Evolutionary conservation across 768 basidiomycete species (phyloP), one percentile per base, ranked within the genome.

Genomic region (Auriscalpium orientale): DNA sequence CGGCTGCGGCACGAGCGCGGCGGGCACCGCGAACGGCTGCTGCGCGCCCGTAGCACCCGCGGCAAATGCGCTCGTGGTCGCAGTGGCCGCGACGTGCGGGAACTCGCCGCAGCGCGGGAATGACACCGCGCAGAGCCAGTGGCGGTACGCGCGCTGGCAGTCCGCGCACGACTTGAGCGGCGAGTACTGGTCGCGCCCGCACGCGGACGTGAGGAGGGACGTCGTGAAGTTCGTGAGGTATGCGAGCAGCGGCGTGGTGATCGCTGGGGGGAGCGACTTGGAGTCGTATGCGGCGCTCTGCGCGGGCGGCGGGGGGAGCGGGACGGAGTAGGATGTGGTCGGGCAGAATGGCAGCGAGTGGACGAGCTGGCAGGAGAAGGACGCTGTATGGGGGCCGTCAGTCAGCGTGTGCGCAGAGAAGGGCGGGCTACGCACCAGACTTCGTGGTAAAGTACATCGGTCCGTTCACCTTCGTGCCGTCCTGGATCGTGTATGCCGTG

Each of bases 171-270:
- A 80, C 28, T 88, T 81, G 20, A 92, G 68, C 0, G 87, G 86
- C 8, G 89, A 91, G 71, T 91, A 95, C 54, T 75, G 65, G 65
- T 92, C 90, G 33, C 88, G 79, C 16, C 89, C 88, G 66, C 92
- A 94, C 1, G 89, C 80, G 58, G 84, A 81, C 3, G 86, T 87
- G 35, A 79, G 76, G 9, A 95, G 80, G 18, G 81, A 78, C 1
- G 77, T 76, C 1, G 89, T 86, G 69, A 94, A 91, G 70, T 91
- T 90, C 49, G 82, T 69, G 59, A 94, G 69, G 57, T 79, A 81
- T 20, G 75, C 71, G 45, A 84, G 63, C 45, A 91, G 76, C 8
- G 79, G 77, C 11, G 66, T 64, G 18, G 78, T 71, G n/a, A 89
- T 65, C 20, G 60, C 55, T 4, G 65, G 57, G 0, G 85, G 83